Evolutionary conservation across 202 grass and related monocot genomes (phyloP), one percentile per base, ranked within the genome.

Genomic region (Panicum hallii): DNA sequence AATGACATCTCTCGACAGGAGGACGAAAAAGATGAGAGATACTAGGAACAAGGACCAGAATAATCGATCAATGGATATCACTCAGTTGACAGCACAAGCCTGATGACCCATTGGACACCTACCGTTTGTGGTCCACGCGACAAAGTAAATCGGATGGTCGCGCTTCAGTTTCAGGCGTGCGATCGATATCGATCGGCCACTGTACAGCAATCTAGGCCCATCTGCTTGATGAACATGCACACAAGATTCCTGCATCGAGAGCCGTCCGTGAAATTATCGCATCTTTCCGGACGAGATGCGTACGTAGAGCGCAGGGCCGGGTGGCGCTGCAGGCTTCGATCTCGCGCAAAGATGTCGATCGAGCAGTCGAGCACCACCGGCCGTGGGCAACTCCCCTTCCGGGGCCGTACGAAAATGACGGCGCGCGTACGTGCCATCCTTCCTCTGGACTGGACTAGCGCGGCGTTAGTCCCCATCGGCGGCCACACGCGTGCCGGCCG

Each of bases 381-480:
- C 26, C 26, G 26, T 26, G 26, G 26, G 26, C 26, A 26, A 26
- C 26, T 26, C 26, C 26, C 26, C 26, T 26, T 26, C 26, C 26
- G 17, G 56, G 47, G 42, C 44, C 4, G 15, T 16, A 67, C 28
- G 19, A 23, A 20, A 49, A 14, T 10, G 22, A 6, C 57, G 5
- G 42, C 6, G 38, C 11, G 7, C 12, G 55, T 44, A 69, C 49
- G 79, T 45, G 42, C 34, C n/a, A 14, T 57, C n/a, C 36, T 70
- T 52, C 15, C 47, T 28, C 10, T 28, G 13, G 50, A 16, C 10
- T 28, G 13, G 50, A 16, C 10, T 41, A 9, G 10, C 14, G 22
- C 23, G 57, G 61, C 26, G 60, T 79, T 38, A 65, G 76, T 64
- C 58, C 9, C 57, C 76, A 4, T 78, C 75, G 57, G 13, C 75